Evolutionary conservation across 179 eudicot species (phyloP).

Genomic region (Spinacia oleracea): DNA sequence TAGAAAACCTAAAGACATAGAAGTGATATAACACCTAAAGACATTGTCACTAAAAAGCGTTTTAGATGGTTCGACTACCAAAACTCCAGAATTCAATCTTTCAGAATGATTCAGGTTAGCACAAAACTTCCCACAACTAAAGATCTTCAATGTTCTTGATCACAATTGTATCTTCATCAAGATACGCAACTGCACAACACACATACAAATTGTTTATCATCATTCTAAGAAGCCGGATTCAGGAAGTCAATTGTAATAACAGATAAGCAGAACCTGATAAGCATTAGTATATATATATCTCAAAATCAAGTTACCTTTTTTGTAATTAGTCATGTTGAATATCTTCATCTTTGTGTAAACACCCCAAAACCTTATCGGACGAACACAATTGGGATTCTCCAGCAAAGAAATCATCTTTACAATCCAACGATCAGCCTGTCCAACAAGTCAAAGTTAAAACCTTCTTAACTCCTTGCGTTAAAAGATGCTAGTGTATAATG

Average conservation of each 20-base stretch:
- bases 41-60: slow-evolving; percentile 75
- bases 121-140: slow-evolving; percentile 89
- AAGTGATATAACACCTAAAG: no score
- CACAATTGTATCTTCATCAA: slow-evolving; percentile 98
- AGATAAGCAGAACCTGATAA: neutral
- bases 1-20: no score
- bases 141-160: slow-evolving; percentile 85
- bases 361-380: slow-evolving; percentile 97
- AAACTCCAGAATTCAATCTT: slow-evolving; percentile 92
- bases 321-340: slow-evolving; percentile 90
- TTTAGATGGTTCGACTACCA: slow-evolving; percentile 94
- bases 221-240: neutral
- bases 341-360: slow-evolving; percentile 96
- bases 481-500: slow-evolving; percentile 12
- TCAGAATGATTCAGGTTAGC: slow-evolving; percentile 98
- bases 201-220: no score
- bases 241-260: neutral
- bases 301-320: slow-evolving; percentile 60
- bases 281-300: neutral
- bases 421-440: slow-evolving; percentile 98
- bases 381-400: slow-evolving; percentile 82
- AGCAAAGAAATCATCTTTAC: slow-evolving; percentile 79
- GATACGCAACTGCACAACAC: slow-evolving; percentile 82
- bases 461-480: slow-evolving; percentile 45
- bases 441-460: slow-evolving; percentile 32